Conservation (phyloP, 148 eudicot species). For the Nepenthes mirabilis region DNA sequence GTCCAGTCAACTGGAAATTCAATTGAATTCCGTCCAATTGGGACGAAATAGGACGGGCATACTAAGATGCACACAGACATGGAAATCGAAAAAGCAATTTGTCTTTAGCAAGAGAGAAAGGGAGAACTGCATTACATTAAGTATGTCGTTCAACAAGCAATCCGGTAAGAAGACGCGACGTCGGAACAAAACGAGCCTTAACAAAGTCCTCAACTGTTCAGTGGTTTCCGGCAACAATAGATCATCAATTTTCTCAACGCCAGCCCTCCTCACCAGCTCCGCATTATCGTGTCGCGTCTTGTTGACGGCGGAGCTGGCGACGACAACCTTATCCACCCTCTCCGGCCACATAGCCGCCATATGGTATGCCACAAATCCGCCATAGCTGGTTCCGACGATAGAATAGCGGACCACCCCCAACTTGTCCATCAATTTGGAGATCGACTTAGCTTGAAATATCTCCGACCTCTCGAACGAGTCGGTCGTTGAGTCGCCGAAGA, state of each 20-base stretch:
- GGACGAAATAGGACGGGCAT: too few relatives aligned
- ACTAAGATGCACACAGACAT: too few relatives aligned
- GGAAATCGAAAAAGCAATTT: too few relatives aligned
- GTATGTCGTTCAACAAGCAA: too few relatives aligned
- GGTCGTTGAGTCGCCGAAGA: conserved; percentile 33
- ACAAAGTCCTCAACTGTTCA: neutral
- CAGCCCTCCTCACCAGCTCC: neutral
- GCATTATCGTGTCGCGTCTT: neutral
- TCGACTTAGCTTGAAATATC: conserved; percentile 31
- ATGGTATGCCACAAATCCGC: conserved; percentile 46
- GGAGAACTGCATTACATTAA: too few relatives aligned
- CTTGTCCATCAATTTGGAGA: conserved; percentile 31
- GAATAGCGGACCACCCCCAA: conserved; percentile 27
- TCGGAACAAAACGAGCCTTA: neutral
- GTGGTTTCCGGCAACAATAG: neutral
- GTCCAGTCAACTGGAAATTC: too few relatives aligned
- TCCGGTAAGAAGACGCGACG: conserved; percentile 15
- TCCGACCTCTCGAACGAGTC: conserved; percentile 26
- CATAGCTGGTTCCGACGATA: conserved; percentile 49
- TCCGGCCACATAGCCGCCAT: conserved; percentile 49
- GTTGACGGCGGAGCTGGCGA: neutral
- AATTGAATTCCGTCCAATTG: too few relatives aligned
- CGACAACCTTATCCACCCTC: conserved; percentile 21
- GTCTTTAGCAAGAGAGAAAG: too few relatives aligned
- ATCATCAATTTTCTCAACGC: neutral